Conservation (phyloP, 2,329 filamentous ascomycete species). For the Penicillium sp. region DNA sequence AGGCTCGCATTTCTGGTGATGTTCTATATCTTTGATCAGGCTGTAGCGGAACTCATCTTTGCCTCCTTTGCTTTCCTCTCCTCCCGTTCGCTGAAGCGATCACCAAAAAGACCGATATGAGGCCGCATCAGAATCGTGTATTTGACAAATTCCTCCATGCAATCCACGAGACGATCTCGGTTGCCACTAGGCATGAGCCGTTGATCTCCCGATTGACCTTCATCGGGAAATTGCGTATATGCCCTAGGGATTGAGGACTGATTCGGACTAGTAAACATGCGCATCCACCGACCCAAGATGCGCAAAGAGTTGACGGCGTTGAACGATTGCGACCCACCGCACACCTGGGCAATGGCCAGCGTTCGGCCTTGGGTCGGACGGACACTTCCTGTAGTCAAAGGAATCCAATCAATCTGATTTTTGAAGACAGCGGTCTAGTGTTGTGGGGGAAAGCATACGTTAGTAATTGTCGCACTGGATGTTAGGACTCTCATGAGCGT, state of each 20-base stretch:
- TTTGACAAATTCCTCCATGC: constrained; percentile 67
- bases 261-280: constrained; percentile 64
- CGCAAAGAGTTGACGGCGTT: constrained; percentile 63
- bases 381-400: constrained; percentile 51
- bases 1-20: too few species aligned
- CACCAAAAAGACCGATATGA: constrained; percentile 57
- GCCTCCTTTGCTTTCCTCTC: constrained; percentile 26
- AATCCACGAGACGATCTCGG: constrained; percentile 59
- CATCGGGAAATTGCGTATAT: constrained; percentile 59
- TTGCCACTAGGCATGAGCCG: constrained; percentile 55
- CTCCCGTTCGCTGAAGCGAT: constrained; percentile 58
- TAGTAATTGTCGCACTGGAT: constrained; percentile 3
- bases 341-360: constrained; percentile 58
- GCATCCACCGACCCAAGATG: constrained; percentile 64
- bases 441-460: neutral
- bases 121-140: constrained; percentile 62
- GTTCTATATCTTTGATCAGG: too few species aligned
- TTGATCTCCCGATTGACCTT: constrained; percentile 44
- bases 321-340: constrained; percentile 62
- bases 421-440: constrained; percentile 18
- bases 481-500: neutral
- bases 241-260: constrained; percentile 61
- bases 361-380: constrained; percentile 64
- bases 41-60: constrained; percentile 1
- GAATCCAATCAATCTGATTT: constrained; percentile 34